Conservation (phyloP, 176 grass and related monocot genomes). For the Zea mays region DNA sequence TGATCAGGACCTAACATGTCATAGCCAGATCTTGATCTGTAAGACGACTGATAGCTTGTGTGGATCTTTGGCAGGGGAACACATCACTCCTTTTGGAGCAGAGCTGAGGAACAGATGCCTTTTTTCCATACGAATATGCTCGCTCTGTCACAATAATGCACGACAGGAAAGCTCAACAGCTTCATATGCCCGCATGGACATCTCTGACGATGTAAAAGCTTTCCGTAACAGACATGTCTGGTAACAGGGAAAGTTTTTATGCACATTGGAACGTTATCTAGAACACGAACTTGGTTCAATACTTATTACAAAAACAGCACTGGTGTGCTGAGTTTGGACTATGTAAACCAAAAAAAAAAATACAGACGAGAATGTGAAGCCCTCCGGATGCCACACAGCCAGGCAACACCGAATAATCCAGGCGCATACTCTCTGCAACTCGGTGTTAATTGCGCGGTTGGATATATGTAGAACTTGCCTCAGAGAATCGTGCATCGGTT, state of each 20-base stretch:
- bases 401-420: neutral
- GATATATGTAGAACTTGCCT: neutral
- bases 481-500: constrained; percentile 45
- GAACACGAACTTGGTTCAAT: constrained; percentile 23
- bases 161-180: neutral
- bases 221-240: neutral
- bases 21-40: neutral
- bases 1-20: neutral
- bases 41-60: neutral
- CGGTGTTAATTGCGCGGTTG: constrained; percentile 21
- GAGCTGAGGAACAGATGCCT: neutral
- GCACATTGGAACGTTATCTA: constrained; percentile 11
- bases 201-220: neutral
- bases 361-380: neutral
- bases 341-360: neutral
- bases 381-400: constrained; percentile 1
- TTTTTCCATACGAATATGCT: neutral
- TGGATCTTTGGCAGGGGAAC: neutral
- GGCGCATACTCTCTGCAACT: neutral
- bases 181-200: neutral
- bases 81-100: neutral
- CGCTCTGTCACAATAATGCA: neutral
- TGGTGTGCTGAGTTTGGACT: constrained; percentile 3
- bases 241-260: constrained; percentile 24
- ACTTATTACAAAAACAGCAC: constrained; percentile 37